phyloP scores from a whole-genome alignment of 306 rosid species.

The Neltuma alba region DNA sequence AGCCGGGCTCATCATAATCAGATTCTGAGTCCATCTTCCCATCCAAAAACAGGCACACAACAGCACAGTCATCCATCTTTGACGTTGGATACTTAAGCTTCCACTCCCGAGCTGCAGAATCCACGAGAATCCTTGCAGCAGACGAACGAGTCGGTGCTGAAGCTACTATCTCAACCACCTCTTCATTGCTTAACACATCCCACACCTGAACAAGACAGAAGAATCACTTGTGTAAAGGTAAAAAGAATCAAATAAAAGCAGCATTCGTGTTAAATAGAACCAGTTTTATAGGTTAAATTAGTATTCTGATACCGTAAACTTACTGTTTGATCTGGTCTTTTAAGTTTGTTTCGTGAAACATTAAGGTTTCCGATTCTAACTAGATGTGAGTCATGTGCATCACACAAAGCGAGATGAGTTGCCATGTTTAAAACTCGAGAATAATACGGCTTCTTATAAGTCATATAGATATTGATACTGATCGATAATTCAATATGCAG shows the following conservation, averaged over 20 bases:
- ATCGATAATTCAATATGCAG: not conserved
- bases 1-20: constrained; percentile 82
- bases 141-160: constrained; percentile 73
- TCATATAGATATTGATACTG: no score
- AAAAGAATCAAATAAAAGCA: not conserved
- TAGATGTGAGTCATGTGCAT: not conserved
- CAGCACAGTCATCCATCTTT: constrained; percentile 99
- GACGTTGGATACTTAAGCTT: constrained; percentile 96
- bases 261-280: not conserved
- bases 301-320: not conserved
- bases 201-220: constrained; percentile 64
- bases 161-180: constrained; percentile 94
- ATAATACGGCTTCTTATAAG: no score
- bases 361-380: not conserved
- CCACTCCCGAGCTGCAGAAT: constrained; percentile 97
- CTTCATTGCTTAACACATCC: constrained; percentile 98
- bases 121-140: constrained; percentile 84
- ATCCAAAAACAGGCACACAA: constrained; percentile 87
- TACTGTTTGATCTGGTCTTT: not conserved
- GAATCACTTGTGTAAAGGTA: not conserved
- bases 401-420: no score
- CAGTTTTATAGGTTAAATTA: not conserved
- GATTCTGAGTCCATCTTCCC: constrained; percentile 98
- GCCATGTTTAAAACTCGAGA: no score
- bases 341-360: not conserved